phyloP scores from a whole-genome alignment of 768 basidiomycete species.

The Lactarius evosmus region DNA sequence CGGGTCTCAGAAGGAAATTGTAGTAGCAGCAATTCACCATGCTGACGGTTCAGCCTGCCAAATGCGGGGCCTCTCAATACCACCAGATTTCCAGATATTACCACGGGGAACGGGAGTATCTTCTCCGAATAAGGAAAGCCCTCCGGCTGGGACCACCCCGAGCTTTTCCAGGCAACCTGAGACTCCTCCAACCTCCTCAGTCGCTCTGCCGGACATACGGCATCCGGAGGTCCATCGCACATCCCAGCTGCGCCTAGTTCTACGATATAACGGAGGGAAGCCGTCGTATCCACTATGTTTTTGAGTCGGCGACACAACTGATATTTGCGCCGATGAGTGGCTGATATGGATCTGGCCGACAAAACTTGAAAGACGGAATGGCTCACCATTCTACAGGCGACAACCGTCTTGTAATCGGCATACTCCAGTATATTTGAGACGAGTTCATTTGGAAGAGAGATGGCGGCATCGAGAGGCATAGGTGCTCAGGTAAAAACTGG shows the following conservation, averaged over 20 bases:
- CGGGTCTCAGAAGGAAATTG: slow-evolving; percentile 9
- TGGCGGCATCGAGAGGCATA: not conserved
- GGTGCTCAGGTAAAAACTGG: not conserved
- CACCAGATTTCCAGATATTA: slow-evolving; percentile 4
- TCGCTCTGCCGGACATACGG: not conserved
- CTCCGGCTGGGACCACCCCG: not conserved
- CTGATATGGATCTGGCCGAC: not conserved
- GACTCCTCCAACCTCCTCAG: not conserved
- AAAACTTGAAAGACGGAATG: not conserved
- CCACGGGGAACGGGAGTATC: not conserved
- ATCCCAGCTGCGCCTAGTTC: slow-evolving; percentile 12
- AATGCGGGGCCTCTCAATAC: not conserved
- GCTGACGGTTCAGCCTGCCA: not conserved
- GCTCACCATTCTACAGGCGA: slow-evolving; percentile 8
- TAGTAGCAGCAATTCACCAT: not conserved
- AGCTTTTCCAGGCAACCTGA: slow-evolving; percentile 3
- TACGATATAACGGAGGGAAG: slow-evolving; percentile 5
- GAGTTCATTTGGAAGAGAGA: slow-evolving; percentile 7
- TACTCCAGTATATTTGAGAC: not conserved
- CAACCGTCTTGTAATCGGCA: slow-evolving; percentile 11
- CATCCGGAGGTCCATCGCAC: slow-evolving; percentile 2
- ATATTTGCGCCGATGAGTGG: not conserved
- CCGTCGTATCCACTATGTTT: slow-evolving; percentile 2
- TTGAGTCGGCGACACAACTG: slow-evolving; percentile 15
- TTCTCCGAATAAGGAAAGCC: slow-evolving; percentile 1